Evolutionary conservation across 2,329 filamentous ascomycete genomes (phyloP), one percentile per base, ranked within the genome.

Genomic region (Colletotrichum sp.): DNA sequence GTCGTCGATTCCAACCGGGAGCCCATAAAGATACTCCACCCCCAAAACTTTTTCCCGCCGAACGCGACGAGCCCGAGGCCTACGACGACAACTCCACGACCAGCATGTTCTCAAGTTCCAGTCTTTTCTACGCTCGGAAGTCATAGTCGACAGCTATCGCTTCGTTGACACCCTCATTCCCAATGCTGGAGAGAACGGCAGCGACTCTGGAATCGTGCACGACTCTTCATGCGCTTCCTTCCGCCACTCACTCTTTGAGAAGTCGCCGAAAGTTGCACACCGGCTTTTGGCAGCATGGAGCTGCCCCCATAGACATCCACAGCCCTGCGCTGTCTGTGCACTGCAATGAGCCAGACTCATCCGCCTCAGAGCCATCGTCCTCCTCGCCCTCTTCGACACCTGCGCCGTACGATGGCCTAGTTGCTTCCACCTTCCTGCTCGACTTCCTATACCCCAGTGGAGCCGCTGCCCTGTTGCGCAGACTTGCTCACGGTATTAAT

Each of bases 121-220:
- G 43, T 52, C 43, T 52, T n/a, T 26, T 61, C 36, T 12, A 74
- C 66, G 36, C 55, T 32, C 65, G 52, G 36, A 30, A 70, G 21
- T 55, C 65, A 55, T 76, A 74, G 61, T 58, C 71, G 71, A 66
- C 59, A 74, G 59, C 26, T 58, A 30, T 55, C 18, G 62, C 48
- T 32, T 63, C 38, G 69, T 70, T 64, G 73, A 73, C 63, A 69
- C 36, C 59, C 52, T 71, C 71, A 58, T 38, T 69, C 16, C 85
- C 84, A 82, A 90, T 91, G 89, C 88, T 91, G 79, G 90, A 91
- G 86, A 88, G 89, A 86, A 90, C 89, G 72, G 88, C 89, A 55
- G 86, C 87, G 76, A 86, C 85, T 82, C 83, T 91, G 83, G 90
- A 91, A 87, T 87, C 89, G 82, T 88, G 88, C 84, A 86, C 85